Evolutionary conservation across 768 basidiomycete genomes (phyloP), one percentile per base, ranked within the genome.

Genomic region (Mycena venus): DNA sequence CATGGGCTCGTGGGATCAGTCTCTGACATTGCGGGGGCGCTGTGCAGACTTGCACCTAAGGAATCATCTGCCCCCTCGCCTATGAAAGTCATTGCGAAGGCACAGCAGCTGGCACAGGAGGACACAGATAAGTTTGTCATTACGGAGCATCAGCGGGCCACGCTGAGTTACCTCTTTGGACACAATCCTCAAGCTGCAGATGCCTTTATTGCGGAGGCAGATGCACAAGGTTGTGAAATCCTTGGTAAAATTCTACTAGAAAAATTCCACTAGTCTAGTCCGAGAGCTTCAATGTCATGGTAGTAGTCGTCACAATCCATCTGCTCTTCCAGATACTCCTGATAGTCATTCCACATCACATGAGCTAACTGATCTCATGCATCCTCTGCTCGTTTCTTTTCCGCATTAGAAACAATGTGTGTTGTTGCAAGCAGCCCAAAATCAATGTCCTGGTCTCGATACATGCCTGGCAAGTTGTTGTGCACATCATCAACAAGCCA

Each of bases 341-440:
- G 42, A 73, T 82, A 82, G 49, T 61, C 55, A 12, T 68, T 59
- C 82, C 81, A 83, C 81, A 82, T 82, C 32, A 8, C 73, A 53
- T 76, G 29, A 38, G 82, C 82, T 68, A 80, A 80, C 3, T 23
- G 56, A 73, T 81, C 80, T 11, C 77, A 31, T 10, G 42, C 55
- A 3, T 3, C 44, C 51, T 70, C 71, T 55, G 75, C 78, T 4
- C 31, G 38, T 23, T 31, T 31, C n/a, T 73, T 76, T 29, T 75
- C 72, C 47, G 55, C 73, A 17, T 15, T 15, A 2, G 38, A 60
- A 1, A 49, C 40, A 31, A 23, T 29, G 40, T 55, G 27, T 31
- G 31, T 12, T 29, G 68, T 61, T 77, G 73, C 44, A 53, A 73
- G 60, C 31, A 29, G 49, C 51, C 75, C 64, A 67, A 64, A 56